These are phyloP conservation scores for Postia placenta DNA, from an alignment of 768 basidiomycete species.

Conservation along the genomic window DNA sequence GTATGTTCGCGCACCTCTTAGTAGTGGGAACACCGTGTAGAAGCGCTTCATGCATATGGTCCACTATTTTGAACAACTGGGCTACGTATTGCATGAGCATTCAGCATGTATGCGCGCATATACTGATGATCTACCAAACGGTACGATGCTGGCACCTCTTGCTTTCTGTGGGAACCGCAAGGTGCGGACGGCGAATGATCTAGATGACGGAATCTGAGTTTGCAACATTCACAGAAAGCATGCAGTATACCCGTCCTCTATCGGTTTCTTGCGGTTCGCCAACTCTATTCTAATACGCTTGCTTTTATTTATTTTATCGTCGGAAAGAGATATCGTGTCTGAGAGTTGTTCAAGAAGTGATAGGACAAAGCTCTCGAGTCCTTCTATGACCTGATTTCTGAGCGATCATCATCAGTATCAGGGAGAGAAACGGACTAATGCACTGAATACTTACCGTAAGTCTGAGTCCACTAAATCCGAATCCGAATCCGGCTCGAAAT, in stretches of 20 bases:
- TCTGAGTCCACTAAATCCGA: neutral
- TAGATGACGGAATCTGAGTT: slow-evolving; percentile 1
- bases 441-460: neutral
- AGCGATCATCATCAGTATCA: no score
- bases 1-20: slow-evolving; percentile 12
- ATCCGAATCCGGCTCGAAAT: neutral
- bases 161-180: slow-evolving; percentile 33
- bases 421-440: no score
- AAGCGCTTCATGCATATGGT: slow-evolving; percentile 66
- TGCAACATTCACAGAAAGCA: neutral
- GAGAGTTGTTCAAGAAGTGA: slow-evolving; percentile 19
- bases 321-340: slow-evolving; percentile 4
- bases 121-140: slow-evolving; percentile 31
- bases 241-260: slow-evolving; percentile 24
- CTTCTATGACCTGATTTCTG: slow-evolving; percentile 12
- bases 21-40: slow-evolving; percentile 39
- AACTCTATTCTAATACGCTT: slow-evolving; percentile 30
- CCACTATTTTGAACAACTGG: slow-evolving; percentile 59
- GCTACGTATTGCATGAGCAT: slow-evolving; percentile 34
- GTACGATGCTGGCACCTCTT: slow-evolving; percentile 30
- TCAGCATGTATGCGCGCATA: neutral
- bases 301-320: neutral
- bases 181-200: slow-evolving; percentile 19
- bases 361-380: slow-evolving; percentile 15
- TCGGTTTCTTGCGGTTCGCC: slow-evolving; percentile 29